A percentile compares a stretch with the other conserved stretches of the same genome.
Evolutionary conservation across 257 asterid species (phyloP).

Genomic region (Penstemon davidsonii): DNA sequence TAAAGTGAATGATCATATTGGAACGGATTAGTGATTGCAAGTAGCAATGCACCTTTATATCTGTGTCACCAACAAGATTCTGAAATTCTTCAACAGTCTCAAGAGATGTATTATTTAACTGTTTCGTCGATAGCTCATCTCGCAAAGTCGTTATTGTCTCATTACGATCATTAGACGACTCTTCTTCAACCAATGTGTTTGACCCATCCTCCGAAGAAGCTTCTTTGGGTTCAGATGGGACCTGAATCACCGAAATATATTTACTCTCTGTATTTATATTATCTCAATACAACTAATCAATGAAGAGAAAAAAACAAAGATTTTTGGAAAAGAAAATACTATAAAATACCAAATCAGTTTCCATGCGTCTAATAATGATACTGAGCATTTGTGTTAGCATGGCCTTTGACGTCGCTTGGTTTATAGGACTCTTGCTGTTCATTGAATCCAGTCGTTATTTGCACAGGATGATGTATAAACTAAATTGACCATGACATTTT

Average conservation of each 20-base stretch:
- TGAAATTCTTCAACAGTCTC: slow-evolving; percentile 80
- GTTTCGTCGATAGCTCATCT: slow-evolving; percentile 46
- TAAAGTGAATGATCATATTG: slow-evolving; percentile 18
- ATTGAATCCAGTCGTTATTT: slow-evolving; percentile 34
- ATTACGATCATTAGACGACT: slow-evolving; percentile 54
- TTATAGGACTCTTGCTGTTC: slow-evolving; percentile 94
- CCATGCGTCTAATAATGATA: slow-evolving; percentile 84
- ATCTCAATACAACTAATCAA: slow-evolving; percentile 23
- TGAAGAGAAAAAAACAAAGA: slow-evolving; percentile 27
- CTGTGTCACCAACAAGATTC: slow-evolving; percentile 79
- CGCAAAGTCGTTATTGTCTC: slow-evolving; percentile 47
- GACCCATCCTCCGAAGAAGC: slow-evolving; percentile 45
- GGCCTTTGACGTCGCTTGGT: slow-evolving; percentile 97
- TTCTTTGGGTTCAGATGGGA: slow-evolving; percentile 43
- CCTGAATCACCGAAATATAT: slow-evolving; percentile 48
- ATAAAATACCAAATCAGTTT: slow-evolving; percentile 69
- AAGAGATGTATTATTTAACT: slow-evolving; percentile 51
- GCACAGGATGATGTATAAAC: slow-evolving; percentile 29
- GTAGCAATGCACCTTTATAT: slow-evolving; percentile 68
- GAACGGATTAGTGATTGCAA: slow-evolving; percentile 11
- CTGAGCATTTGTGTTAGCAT: slow-evolving; percentile 97
- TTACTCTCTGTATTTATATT: slow-evolving; percentile 20
- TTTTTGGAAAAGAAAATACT: slow-evolving; percentile 16
- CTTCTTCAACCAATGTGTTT: slow-evolving; percentile 50
- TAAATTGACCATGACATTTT: slow-evolving; percentile 26